These are phyloP conservation scores for Hawksworthiomyces lignivorus DNA, from an alignment of 2,329 filamentous ascomycete species.

Conservation along the genomic window DNA sequence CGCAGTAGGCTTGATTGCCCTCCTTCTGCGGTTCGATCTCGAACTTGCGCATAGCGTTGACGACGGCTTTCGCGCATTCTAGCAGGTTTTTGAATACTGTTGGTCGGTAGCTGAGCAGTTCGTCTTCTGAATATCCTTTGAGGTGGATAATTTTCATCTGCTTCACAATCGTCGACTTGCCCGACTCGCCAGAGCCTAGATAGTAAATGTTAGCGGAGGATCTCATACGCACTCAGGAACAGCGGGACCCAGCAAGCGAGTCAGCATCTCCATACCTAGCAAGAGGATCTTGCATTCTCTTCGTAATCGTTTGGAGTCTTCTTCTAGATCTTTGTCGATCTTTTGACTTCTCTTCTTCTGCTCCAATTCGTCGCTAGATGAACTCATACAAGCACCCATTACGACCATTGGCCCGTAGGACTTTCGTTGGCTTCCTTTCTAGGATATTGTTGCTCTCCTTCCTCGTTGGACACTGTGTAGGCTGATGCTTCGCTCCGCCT, in stretches of 20 bases:
- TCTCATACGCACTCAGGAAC: too few relatives aligned
- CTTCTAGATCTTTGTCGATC: constrained; percentile 89
- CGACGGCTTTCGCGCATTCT: constrained; percentile 91
- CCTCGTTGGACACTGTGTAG: too few relatives aligned
- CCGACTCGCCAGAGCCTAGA: constrained; percentile 96
- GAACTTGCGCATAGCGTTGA: constrained; percentile 87
- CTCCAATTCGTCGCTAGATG: constrained; percentile 76
- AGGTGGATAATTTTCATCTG: constrained; percentile 99
- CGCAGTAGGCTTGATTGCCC: constrained; percentile 64
- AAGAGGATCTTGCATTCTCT: constrained; percentile 98
- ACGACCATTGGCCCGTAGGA: constrained; percentile 3
- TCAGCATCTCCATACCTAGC: constrained; percentile 59
- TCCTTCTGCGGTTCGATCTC: constrained; percentile 69
- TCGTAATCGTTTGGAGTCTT: constrained; percentile 85
- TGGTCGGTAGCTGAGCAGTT: constrained; percentile 86
- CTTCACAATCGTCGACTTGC: constrained; percentile 98
- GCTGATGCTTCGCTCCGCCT: too few relatives aligned
- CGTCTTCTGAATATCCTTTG: constrained; percentile 92
- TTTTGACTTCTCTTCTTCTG: constrained; percentile 94
- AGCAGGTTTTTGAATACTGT: constrained; percentile 98
- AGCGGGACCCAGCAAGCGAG: too few relatives aligned
- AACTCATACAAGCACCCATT: constrained; percentile 95
- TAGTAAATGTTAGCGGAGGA: too few relatives aligned
- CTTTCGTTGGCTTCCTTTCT: too few relatives aligned
- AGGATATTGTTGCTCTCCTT: too few relatives aligned